Evolutionary conservation across 306 rosid species (phyloP), one percentile per base, ranked within the genome.

Genomic region (Cyclanthera cordifolia): DNA sequence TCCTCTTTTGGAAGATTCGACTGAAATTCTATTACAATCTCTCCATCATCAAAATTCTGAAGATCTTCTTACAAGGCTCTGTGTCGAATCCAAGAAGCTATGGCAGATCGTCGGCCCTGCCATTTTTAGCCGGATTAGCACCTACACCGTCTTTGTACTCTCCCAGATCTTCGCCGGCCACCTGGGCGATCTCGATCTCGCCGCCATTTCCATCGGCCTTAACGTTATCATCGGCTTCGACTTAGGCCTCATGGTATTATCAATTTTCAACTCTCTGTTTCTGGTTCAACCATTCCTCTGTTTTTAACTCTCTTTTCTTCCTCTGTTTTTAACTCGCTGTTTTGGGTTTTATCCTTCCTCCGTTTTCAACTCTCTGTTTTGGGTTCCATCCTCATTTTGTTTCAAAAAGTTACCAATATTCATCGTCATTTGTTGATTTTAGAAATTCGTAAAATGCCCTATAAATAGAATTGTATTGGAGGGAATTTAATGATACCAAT

Each of bases 1-100:
- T 34, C 74, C 79, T 8, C 37, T 75, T 15, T 28, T 75, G 39
- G 73, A 74, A 67, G 50, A 41, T n/a, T n/a, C n/a, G n/a, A n/a
- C n/a, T n/a, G n/a, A n/a, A n/a, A n/a, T n/a, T n/a, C n/a, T n/a
- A 43, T 17, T 23, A 34, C 53, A 17, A 7, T 0, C n/a, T 25
- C 28, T 2, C 4, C 12, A 39, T 39, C 43, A 37, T 34, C 25
- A 57, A n/a, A 49, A 17, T 49, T 49, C 23, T 1, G 59, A 53
- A 6, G 59, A 53, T 53, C 0, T 53, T 23, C 32, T 24, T 4
- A 53, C n/a, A 3, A 15, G 60, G 43, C 48, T 54, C 2, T 43
- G 48, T 11, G 3, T 43, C 48, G 48, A 43, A 43, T 10, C 48
- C 4, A 11, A 43, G 48, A 43, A 43, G 48, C 48, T 43, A 43